Conservation (phyloP, 768 basidiomycete genomes). For the Filobasidium wieringae region DNA sequence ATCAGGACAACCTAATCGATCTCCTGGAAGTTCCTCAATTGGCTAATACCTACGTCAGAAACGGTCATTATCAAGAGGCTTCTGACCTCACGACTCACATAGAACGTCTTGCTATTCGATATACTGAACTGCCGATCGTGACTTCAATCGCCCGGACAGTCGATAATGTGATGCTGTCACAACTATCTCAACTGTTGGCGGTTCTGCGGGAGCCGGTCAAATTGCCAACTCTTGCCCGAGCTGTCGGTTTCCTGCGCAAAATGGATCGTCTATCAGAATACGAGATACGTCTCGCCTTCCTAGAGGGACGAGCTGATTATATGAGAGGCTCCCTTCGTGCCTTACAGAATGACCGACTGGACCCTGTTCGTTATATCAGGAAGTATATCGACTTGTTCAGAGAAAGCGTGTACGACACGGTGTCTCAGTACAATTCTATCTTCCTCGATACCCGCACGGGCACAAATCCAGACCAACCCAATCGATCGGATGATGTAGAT, state of each 20-base stretch:
- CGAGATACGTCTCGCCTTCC: constrained; percentile 74
- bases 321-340: constrained; percentile 42
- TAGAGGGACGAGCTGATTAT: constrained; percentile 56
- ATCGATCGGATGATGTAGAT: constrained; percentile 15
- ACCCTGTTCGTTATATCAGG: constrained; percentile 64
- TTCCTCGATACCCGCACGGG: constrained; percentile 51
- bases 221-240: constrained; percentile 78
- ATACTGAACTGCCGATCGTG: constrained; percentile 43
- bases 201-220: constrained; percentile 76
- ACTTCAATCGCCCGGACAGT: constrained; percentile 49
- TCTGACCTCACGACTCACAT: constrained; percentile 72
- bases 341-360: constrained; percentile 55
- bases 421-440: constrained; percentile 78
- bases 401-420: constrained; percentile 82
- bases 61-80: constrained; percentile 84
- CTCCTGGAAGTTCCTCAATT: constrained; percentile 80
- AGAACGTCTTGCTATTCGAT: constrained; percentile 44
- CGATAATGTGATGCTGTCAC: constrained; percentile 38
- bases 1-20: constrained; percentile 85
- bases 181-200: constrained; percentile 65
- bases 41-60: constrained; percentile 84
- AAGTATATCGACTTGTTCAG: constrained; percentile 83
- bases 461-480: background rate
- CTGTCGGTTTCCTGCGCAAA: constrained; percentile 71
- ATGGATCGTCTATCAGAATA: constrained; percentile 61